Evolutionary conservation across 2,329 filamentous ascomycete species (phyloP).

Genomic region (Corynespora cassiicola): DNA sequence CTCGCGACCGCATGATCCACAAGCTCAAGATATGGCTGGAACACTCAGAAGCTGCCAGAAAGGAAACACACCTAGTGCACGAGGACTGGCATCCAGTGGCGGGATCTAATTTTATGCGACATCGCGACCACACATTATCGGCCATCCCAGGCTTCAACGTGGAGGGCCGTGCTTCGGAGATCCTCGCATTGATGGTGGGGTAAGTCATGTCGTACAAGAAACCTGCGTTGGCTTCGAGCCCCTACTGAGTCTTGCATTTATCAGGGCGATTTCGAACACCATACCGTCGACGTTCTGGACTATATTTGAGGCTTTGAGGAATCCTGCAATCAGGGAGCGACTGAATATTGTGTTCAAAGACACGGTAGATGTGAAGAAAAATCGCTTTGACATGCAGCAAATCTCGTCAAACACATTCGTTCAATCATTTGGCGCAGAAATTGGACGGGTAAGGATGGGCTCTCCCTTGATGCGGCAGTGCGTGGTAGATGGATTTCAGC

Average conservation of each 20-base stretch:
- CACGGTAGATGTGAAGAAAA: constrained; percentile 14
- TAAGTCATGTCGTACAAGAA: too few relatives aligned
- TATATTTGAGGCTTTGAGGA: constrained; percentile 27
- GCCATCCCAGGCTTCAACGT: constrained; percentile 14
- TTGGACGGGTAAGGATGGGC: constrained; percentile 26
- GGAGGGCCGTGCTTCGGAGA: constrained; percentile 24
- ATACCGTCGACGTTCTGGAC: constrained; percentile 31
- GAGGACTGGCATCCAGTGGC: constrained; percentile 27
- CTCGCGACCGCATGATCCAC: constrained; percentile 25
- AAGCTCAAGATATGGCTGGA: constrained; percentile 31
- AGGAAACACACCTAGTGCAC: constrained; percentile 12
- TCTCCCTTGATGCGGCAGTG: constrained; percentile 15
- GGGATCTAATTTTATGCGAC: constrained; percentile 30
- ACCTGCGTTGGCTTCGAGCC: too few relatives aligned
- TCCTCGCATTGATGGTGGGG: constrained; percentile 30
- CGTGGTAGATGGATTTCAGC: constrained; percentile 13
- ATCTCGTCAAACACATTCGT: constrained; percentile 25
- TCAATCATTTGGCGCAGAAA: constrained; percentile 33
- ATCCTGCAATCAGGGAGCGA: too few relatives aligned
- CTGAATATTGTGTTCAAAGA: too few relatives aligned
- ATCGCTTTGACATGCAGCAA: constrained; percentile 20
- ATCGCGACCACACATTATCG: constrained; percentile 17
- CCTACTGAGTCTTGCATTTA: constrained; percentile 9
- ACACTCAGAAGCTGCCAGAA: too few relatives aligned
- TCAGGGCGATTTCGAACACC: constrained; percentile 23